A percentile compares a stretch with the other conserved stretches of the same genome.
Evolutionary conservation across 2,329 filamentous ascomycete genomes (phyloP).

Genomic region (Calonectria naviculata): DNA sequence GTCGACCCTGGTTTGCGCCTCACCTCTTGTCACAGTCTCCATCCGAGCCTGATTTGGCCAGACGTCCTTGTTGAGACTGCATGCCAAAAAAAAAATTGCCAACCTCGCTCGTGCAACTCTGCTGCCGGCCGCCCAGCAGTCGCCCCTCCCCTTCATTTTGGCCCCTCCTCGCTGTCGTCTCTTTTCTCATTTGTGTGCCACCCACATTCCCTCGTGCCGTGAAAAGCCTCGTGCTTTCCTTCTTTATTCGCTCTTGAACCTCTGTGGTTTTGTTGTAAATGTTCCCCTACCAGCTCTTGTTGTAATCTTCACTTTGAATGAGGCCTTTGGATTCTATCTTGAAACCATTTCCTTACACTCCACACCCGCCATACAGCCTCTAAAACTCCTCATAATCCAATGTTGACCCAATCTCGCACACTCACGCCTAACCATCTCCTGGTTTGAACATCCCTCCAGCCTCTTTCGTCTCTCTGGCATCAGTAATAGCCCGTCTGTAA

Average conservation of each 20-base stretch:
- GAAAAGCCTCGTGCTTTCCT: neutral
- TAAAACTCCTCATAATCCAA: neutral
- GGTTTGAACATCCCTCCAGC: neutral
- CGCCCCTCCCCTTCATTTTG: neutral
- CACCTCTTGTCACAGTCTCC: neutral
- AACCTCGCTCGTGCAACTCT: neutral
- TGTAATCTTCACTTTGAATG: neutral
- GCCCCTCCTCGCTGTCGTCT: neutral
- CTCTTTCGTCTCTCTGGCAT: too few relatives aligned
- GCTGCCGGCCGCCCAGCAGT: neutral
- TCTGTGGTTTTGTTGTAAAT: neutral
- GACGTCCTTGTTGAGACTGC: neutral
- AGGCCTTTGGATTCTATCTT: neutral
- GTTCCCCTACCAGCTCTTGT: neutral
- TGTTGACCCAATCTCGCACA: neutral
- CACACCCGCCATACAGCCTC: neutral
- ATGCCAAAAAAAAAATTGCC: neutral
- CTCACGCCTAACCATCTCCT: neutral
- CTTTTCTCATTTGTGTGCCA: neutral
- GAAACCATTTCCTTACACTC: neutral
- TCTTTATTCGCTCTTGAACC: neutral
- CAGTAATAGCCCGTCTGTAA: neutral
- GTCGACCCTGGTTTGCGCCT: conserved; percentile 6
- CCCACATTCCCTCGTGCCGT: neutral
- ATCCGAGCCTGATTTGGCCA: conserved; percentile 7